Base-by-base conservation (phyloP, 768 basidiomycete genomes). In the Phanerochaete carnosa region DNA sequence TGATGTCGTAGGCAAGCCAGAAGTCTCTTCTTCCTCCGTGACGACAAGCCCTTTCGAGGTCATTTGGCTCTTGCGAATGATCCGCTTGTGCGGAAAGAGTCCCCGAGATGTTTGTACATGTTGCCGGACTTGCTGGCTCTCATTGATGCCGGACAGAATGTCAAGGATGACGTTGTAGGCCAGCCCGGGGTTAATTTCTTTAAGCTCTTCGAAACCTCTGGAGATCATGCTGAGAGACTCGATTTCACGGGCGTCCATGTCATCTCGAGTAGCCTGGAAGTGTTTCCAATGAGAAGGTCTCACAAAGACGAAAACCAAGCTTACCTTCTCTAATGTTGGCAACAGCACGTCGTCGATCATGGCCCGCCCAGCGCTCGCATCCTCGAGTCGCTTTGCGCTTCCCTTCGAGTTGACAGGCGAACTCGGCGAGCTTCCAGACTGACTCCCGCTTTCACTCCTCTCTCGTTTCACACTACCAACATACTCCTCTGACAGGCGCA, bases 101-200 rank as follows among this genome's bases (percentile, higher is more conserved):
- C 82, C 79, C 28, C 86, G 83, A n/a, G 90, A 83, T 5, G 89
- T 90, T 57, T 92, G 86, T 12, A 97, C 86, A 67, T 95, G 87
- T 63, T 90, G 86, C 59, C 88, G 86, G 35, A 96, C 84, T n/a
- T 84, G 77, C 30, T 82, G 58, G 70, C 92, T 94, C 95, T 94
- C 91, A 72, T 96, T 92, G 70, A 98, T 89, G 15, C 92, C 94
- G 35, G 89, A 83, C 11, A 98, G 79, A 43, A 98, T 85, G 69
- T 98, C 95, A 57, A 95, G 85, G 43, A 98, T 83, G 49, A 96
- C 77, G 62, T 86, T 88, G 71, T 97, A 96, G 0, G 93, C 90
- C 32, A 97, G 79, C 60, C 89, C 86, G 0, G 96, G 84, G 68
- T 95, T 95, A 23, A 85, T 83, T 19, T 88, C 86, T 60, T 87